phyloP scores from a whole-genome alignment of 805 yeast species.

The Starmera quercuum region DNA sequence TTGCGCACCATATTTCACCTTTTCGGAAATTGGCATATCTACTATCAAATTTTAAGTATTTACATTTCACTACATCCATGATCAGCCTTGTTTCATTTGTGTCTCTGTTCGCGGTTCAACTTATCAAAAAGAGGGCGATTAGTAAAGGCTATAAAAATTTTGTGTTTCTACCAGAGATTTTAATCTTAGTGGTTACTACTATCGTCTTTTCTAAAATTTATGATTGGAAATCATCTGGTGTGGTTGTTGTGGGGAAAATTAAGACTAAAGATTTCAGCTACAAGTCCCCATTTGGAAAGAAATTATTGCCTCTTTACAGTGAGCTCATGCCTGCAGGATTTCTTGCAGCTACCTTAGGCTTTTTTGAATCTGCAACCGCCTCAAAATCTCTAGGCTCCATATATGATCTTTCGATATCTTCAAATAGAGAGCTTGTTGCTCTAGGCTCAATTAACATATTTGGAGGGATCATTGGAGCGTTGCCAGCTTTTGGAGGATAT shows the following conservation, averaged over 20 bases:
- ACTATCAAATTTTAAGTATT: constrained; percentile 34
- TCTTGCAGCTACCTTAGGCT: constrained; percentile 77
- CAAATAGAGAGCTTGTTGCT: constrained; percentile 88
- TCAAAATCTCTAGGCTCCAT: constrained; percentile 75
- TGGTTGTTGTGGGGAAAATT: constrained; percentile 66
- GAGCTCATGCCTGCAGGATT: constrained; percentile 61
- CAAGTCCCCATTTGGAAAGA: constrained; percentile 48
- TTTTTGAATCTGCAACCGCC: constrained; percentile 90
- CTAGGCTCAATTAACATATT: constrained; percentile 65
- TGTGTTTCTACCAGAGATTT: constrained; percentile 77
- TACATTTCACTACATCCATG: constrained; percentile 51
- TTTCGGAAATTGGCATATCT: constrained; percentile 60
- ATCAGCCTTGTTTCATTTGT: constrained; percentile 49
- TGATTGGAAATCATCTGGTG: constrained; percentile 47
- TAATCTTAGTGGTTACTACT: constrained; percentile 54
- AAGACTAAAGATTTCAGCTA: constrained; percentile 41
- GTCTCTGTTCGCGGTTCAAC: constrained; percentile 35
- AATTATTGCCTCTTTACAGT: constrained; percentile 40
- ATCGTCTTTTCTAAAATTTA: constrained; percentile 47
- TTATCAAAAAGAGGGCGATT: constrained; percentile 28
- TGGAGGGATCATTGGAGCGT: constrained; percentile 48
- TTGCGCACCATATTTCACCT: constrained; percentile 60
- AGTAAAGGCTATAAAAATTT: constrained; percentile 29
- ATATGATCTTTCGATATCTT: constrained; percentile 65
- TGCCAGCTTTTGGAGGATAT: constrained; percentile 94